Base-by-base conservation (phyloP, 768 basidiomycete genomes). In the Russula abietina region DNA sequence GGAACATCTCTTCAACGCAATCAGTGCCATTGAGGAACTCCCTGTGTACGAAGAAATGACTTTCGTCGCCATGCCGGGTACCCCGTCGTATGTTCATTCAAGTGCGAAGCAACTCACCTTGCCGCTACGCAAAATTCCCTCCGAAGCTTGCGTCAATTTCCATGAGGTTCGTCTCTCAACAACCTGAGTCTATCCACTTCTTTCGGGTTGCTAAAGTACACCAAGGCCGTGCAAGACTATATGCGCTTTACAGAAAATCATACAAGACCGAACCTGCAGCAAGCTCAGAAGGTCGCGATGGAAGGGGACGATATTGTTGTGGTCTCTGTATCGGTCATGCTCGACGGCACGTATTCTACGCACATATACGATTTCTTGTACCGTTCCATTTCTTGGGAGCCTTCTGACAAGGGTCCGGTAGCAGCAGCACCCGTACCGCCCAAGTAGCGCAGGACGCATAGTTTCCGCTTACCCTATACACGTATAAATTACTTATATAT, bases 341-440 rank as follows among this genome's bases (percentile, higher is more conserved):
- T 68, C n/a, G 53, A 67, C 12, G 48, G 59, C 3, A 43, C 66
- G 10, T 67, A 67, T 45, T 60, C 67, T 45, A 64, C 67, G 4
- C 62, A 68, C 36, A 45, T 64, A 39, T 67, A 68, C 17, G 67
- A 68, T 32, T 68, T 67, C 24, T 32, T 67, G 30, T 68, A 68
- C 49, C 57, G 59, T 17, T 55, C 59, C 41, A 28, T 52, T 43
- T 55, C 53, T 50, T 67, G 64, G 64, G 22, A 60, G 8, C 60
- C 64, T 43, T 60, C 51, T 22, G 58, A 55, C 33, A 55, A 58
- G 32, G 57, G 26, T 14, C 57, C 57, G 46, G 33, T 45, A 22
- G 36, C 57, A 22, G 59, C 57, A 62, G 38, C 48, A 26, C 41
- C 55, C 7, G 48, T 55, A 46, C 32, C 49, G 1, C 46, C 22